These are phyloP conservation scores for Aspergillus sclerotiicarbonarius DNA, from an alignment of 495 filamentous ascomycete genomes.

Conservation along the genomic window DNA sequence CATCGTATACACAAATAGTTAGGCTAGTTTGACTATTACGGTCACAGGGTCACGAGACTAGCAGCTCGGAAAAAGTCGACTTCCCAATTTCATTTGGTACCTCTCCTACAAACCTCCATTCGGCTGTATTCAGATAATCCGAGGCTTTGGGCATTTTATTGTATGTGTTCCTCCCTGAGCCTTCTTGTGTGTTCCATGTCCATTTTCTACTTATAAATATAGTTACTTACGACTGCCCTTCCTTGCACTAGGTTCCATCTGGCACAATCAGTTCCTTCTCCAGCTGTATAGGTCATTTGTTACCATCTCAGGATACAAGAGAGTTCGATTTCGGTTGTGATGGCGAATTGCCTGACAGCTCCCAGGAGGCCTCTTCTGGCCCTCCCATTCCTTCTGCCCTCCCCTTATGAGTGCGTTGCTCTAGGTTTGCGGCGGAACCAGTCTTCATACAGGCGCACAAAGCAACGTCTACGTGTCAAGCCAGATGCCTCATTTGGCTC, in stretches of 20 bases:
- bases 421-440: conserved; percentile 53
- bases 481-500: conserved; percentile 69
- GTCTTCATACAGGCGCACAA: conserved; percentile 67
- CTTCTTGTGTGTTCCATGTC: background rate
- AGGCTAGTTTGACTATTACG: background rate
- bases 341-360: conserved; percentile 33
- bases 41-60: conserved; percentile 8
- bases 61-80: conserved; percentile 6
- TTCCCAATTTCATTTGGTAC: background rate
- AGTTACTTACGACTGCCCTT: background rate
- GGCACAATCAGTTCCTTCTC: background rate
- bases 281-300: too few relatives aligned
- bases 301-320: too few relatives aligned
- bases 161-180: background rate
- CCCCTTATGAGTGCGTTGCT: conserved; percentile 34
- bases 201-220: background rate
- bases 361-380: conserved; percentile 42
- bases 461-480: conserved; percentile 68
- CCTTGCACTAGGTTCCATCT: background rate
- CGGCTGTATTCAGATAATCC: background rate
- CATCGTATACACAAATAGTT: background rate
- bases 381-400: conserved; percentile 41
- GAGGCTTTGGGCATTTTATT: background rate
- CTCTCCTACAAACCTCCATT: background rate
- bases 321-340: background rate